Base-by-base conservation (phyloP, 2,329 filamentous ascomycete species). In the Microascus cirrosus region DNA sequence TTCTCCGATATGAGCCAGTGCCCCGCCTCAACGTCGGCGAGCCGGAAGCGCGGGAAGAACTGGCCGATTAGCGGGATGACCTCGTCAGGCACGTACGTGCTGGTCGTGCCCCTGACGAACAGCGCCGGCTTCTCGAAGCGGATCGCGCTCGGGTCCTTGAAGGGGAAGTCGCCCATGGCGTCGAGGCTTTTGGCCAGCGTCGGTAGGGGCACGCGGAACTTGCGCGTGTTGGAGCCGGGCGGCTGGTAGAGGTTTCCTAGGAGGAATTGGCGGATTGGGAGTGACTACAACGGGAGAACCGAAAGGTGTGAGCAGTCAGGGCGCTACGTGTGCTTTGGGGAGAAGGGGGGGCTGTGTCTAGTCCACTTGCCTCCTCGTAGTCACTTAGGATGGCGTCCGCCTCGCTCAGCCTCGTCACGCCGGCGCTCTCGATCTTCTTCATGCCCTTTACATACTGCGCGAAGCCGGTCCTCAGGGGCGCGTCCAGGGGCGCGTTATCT, bases 1-100 rank as follows among this genome's bases (percentile, higher is more conserved):
- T 90, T 86, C 75, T 95, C 90, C n/a, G 88, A 90, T 61, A 93
- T 91, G 5, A 95, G 75, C 90, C 90, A 95, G 70, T 95, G 90
- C 0, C 90, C 90, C 10, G 85, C 81, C 42, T 94, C 85, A 35
- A 95, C 74, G 71, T 93, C 87, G 54, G 77, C 82, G 34, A 94
- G 66, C 67, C 82, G 74, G 66, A 94, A 95, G 25, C 77, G 77
- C 12, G 90, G 90, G 67, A 95, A 95, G 72, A 95, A 94, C 61
- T 83, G 79, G 2, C 89, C 89, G 63, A 94, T 86, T 20, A 87
- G 73, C n/a, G 89, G 89, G 54, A 95, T 71, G 56, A 84, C 80
- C 71, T 95, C 90, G 68, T 95, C 89, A 5, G 88, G 82, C 2
- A 95, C 83, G 69, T 95, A 95, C 63, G 80, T 81, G 71, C 88